These are phyloP conservation scores for Tephrocybe rancida DNA, from an alignment of 768 basidiomycete genomes.

Conservation along the genomic window DNA sequence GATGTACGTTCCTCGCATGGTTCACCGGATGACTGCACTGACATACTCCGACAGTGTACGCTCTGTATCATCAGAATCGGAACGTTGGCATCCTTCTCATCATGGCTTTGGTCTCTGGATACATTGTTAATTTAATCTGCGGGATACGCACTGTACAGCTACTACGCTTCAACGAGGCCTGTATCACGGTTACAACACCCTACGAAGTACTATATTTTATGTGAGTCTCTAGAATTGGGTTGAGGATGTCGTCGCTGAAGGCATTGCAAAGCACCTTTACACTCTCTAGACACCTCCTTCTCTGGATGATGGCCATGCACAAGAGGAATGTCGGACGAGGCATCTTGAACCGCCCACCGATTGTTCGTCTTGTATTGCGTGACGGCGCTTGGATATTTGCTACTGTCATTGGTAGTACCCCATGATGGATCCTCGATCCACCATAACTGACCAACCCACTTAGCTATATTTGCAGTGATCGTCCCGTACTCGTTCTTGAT, in stretches of 20 bases:
- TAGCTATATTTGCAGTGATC: too few relatives aligned
- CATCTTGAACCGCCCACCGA: not conserved
- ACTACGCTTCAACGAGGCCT: slow-evolving; percentile 2
- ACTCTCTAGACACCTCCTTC: not conserved
- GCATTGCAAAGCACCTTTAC: not conserved
- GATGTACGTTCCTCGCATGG: slow-evolving; percentile 2
- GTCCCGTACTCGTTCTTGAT: too few relatives aligned
- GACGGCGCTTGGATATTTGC: slow-evolving; percentile 14
- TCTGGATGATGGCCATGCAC: slow-evolving; percentile 8
- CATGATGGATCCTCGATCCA: too few relatives aligned
- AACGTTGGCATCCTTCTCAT: slow-evolving; percentile 5
- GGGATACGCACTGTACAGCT: not conserved
- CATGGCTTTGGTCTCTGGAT: not conserved
- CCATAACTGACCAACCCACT: too few relatives aligned
- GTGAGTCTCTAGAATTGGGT: not conserved
- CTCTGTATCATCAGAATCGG: slow-evolving; percentile 10
- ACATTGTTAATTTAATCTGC: not conserved
- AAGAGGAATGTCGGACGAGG: slow-evolving; percentile 7
- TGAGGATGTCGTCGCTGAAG: not conserved
- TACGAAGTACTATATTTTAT: slow-evolving; percentile 9
- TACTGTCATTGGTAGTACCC: slow-evolving; percentile 7
- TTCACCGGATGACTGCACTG: not conserved
- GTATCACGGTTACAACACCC: slow-evolving; percentile 2
- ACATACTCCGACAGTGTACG: slow-evolving; percentile 9
- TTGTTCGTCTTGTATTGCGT: slow-evolving; percentile 10